These are phyloP conservation scores for Rhizoclosmatium sp. DNA, from an alignment of 192 early-diverging fungal genomes.

Conservation along the genomic window DNA sequence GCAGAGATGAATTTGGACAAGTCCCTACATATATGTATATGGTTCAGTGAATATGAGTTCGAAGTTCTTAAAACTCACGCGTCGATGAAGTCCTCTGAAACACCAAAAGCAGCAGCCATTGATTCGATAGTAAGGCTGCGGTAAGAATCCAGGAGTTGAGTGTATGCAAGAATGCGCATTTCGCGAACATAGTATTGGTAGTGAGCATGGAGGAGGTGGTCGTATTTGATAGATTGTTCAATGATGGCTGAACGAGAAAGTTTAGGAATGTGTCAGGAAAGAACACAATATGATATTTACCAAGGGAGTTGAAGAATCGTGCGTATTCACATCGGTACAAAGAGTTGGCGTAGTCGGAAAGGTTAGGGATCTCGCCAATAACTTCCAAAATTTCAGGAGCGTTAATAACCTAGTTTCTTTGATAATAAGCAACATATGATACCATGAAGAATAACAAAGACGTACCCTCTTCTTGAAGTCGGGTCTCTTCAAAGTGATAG, in stretches of 20 bases:
- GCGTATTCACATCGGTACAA: constrained; percentile 93
- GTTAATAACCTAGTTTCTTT: constrained; percentile 74
- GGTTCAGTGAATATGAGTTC: background rate
- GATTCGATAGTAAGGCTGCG: constrained; percentile 91
- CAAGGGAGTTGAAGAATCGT: constrained; percentile 89
- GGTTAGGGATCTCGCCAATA: constrained; percentile 84
- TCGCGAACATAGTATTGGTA: constrained; percentile 95
- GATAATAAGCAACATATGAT: background rate
- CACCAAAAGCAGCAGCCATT: constrained; percentile 97
- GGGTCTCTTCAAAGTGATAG: constrained; percentile 85
- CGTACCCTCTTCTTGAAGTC: constrained; percentile 94
- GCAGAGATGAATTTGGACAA: constrained; percentile 94
- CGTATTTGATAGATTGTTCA: constrained; percentile 77
- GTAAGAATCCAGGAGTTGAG: constrained; percentile 95
- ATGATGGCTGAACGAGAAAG: constrained; percentile 65
- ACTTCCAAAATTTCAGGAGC: constrained; percentile 97
- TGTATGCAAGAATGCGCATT: constrained; percentile 97
- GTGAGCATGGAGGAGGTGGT: constrained; percentile 85
- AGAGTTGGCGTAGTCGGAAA: constrained; percentile 83
- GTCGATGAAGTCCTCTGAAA: constrained; percentile 95
- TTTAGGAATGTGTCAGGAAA: constrained; percentile 1
- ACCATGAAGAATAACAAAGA: background rate
- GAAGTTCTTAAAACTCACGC: constrained; percentile 54
- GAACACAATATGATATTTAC: constrained; percentile 38
- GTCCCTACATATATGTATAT: constrained; percentile 65